Percentiles rank a stretch among this genome's conserved stretches.
Conservation (phyloP, 192 early-diverging fungal species). For the Cladochytrium replicatum region DNA sequence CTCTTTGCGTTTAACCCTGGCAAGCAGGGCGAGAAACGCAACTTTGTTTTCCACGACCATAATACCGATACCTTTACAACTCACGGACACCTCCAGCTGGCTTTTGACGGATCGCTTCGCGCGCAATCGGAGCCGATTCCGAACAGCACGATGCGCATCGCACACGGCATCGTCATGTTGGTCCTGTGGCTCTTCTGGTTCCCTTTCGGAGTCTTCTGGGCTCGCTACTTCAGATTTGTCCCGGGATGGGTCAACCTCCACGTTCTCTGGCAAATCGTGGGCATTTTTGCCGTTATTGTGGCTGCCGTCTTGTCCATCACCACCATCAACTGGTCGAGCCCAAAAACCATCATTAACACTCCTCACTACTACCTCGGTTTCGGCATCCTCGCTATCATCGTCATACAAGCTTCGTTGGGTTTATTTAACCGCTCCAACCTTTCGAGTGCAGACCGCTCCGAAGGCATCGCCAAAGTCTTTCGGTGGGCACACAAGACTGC, state of each 20-base stretch:
- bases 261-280: slow-evolving; percentile 14
- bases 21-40: slow-evolving; percentile 5
- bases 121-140: neutral
- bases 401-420: slow-evolving; percentile 25
- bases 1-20: slow-evolving; percentile 30
- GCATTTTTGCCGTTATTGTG: slow-evolving; percentile 10
- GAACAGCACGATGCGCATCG: slow-evolving; percentile 11
- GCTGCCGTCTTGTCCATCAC: slow-evolving; percentile 13
- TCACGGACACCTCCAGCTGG: neutral
- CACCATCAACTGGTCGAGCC: slow-evolving; percentile 11
- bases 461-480: slow-evolving; percentile 8
- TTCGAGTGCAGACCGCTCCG: no score
- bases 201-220: slow-evolving; percentile 24
- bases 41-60: slow-evolving; percentile 16
- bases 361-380: slow-evolving; percentile 27
- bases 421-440: slow-evolving; percentile 19
- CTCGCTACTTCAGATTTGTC: slow-evolving; percentile 23
- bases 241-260: slow-evolving; percentile 24
- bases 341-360: slow-evolving; percentile 8
- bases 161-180: slow-evolving; percentile 34
- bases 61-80: slow-evolving; percentile 11
- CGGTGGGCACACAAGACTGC: slow-evolving; percentile 14
- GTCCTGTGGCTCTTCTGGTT: slow-evolving; percentile 25
- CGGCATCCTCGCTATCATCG: slow-evolving; percentile 16
- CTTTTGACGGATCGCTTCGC: slow-evolving; percentile 1